These are phyloP conservation scores for Apodospora peruviana DNA, from an alignment of 495 filamentous ascomycete species.

Conservation along the genomic window DNA sequence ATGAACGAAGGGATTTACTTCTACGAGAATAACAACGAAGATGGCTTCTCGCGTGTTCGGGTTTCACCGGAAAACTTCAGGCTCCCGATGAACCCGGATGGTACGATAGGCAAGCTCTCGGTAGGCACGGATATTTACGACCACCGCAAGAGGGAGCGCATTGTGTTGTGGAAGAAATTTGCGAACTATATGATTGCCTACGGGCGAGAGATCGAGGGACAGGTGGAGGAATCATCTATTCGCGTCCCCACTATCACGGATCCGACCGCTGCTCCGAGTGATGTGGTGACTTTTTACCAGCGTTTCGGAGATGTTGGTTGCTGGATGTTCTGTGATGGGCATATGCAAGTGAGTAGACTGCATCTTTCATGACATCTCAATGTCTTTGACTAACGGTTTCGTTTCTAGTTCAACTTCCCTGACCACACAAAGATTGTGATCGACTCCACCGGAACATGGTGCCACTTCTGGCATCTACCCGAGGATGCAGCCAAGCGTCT, in stretches of 20 bases:
- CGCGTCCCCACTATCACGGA: constrained; percentile 48
- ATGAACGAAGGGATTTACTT: constrained; percentile 64
- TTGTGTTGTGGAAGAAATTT: constrained; percentile 85
- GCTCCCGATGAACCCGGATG: constrained; percentile 44
- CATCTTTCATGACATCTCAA: not conserved
- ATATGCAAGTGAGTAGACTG: constrained; percentile 60
- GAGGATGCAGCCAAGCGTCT: constrained; percentile 61
- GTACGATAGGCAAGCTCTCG: constrained; percentile 47
- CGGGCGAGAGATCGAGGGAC: constrained; percentile 46
- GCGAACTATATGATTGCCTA: constrained; percentile 84
- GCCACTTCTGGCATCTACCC: constrained; percentile 81
- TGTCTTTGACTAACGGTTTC: not conserved
- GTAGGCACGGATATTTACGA: constrained; percentile 54
- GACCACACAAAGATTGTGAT: constrained; percentile 93
- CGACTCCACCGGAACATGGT: constrained; percentile 66
- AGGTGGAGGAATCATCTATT: constrained; percentile 33
- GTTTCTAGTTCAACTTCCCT: constrained; percentile 80
- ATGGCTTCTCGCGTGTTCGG: constrained; percentile 56
- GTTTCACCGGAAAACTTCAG: constrained; percentile 58
- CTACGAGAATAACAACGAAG: constrained; percentile 66
- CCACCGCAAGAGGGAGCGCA: constrained; percentile 62
- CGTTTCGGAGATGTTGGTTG: constrained; percentile 80
- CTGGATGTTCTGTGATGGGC: constrained; percentile 85
- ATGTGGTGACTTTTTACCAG: constrained; percentile 84
- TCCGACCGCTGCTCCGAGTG: constrained; percentile 37